Base-by-base conservation (phyloP, 2,329 filamentous ascomycete species). In the Dactylellina haptotyla region DNA sequence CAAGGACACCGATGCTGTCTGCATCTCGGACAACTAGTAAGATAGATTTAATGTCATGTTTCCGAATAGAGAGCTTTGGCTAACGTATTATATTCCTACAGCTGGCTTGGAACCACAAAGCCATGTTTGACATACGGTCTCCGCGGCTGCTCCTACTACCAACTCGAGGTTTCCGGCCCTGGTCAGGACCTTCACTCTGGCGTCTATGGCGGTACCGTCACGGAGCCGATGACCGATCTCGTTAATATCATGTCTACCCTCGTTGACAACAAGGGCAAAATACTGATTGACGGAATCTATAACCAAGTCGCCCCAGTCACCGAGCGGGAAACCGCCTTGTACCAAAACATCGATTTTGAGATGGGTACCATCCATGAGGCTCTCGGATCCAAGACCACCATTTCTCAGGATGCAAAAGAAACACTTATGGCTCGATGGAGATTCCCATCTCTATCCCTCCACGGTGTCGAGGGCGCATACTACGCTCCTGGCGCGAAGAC, bases 151-250 rank as follows among this genome's bases (percentile, higher is more conserved):
- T 98, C 96, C 85, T 99, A 99, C 87, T 99, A 98, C 85, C 91
- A 90, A 58, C 83, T 99, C 77, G 91, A 95, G 82, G 85, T 99
- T 76, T 93, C 90, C 6, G 95, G 95, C 0, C 95, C 95, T 9
- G 95, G 89, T 41, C 91, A 94, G 77, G 95, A 99, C 81, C 86
- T 99, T 75, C 95, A 99, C 86, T 96, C 91, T 79, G 95, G 95
- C 81, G 94, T 99, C 43, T 99, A 97, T 80, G 95, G 95, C 77
- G 95, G 95, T 76, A 94, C 93, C 53, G 93, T 93, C 5, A 94
- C 98, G 81, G 95, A 99, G 84, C 95, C 95, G 76, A 99, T 99
- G 95, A 98, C 94, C 16, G 95, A 99, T 81, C 84, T 99, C 57
- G 88, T 95, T 71, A 88, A 89, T 75, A 84, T 99, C 64, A 86